Conservation (phyloP, 345 rosid genomes). For the Eucalyptus curtisii region DNA sequence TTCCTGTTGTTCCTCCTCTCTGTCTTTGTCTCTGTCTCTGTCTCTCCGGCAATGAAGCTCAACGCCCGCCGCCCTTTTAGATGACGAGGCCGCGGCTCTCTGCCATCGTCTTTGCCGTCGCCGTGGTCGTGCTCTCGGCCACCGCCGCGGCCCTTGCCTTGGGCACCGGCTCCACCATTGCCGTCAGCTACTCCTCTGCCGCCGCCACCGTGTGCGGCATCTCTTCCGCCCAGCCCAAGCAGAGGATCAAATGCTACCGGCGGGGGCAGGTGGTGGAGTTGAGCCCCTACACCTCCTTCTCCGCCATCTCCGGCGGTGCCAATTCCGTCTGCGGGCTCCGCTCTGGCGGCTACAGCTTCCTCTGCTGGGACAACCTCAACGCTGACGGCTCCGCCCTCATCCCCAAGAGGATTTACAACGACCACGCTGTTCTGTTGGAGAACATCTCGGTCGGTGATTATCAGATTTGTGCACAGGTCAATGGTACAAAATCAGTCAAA, state of each 20-base stretch:
- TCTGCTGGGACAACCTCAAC: slow-evolving; percentile 16
- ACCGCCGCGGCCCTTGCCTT: neutral
- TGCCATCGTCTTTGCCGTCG: neutral
- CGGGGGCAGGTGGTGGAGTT: neutral
- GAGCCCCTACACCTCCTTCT: slow-evolving; percentile 18
- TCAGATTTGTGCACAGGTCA: slow-evolving; percentile 14
- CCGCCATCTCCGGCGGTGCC: slow-evolving; percentile 21
- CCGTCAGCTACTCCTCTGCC: slow-evolving; percentile 9
- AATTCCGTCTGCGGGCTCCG: slow-evolving; percentile 22
- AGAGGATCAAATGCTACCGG: slow-evolving; percentile 7
- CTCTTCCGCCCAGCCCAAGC: slow-evolving; percentile 1
- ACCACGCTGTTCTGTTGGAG: neutral
- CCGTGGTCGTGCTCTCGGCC: neutral
- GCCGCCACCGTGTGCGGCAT: slow-evolving; percentile 26
- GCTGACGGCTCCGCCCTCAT: neutral
- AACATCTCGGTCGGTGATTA: slow-evolving; percentile 12
- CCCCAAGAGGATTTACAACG: slow-evolving; percentile 14
- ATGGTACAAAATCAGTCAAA: neutral
- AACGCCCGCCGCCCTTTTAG: neutral
- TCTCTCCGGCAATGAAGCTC: neutral
- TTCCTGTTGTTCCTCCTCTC: neutral
- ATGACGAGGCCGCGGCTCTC: neutral
- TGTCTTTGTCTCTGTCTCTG: neutral
- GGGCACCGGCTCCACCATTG: slow-evolving; percentile 25
- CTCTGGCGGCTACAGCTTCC: slow-evolving; percentile 14